Evolutionary conservation across 805 yeast genomes (phyloP).

Genomic region (Cyberlindnera mrakii): DNA sequence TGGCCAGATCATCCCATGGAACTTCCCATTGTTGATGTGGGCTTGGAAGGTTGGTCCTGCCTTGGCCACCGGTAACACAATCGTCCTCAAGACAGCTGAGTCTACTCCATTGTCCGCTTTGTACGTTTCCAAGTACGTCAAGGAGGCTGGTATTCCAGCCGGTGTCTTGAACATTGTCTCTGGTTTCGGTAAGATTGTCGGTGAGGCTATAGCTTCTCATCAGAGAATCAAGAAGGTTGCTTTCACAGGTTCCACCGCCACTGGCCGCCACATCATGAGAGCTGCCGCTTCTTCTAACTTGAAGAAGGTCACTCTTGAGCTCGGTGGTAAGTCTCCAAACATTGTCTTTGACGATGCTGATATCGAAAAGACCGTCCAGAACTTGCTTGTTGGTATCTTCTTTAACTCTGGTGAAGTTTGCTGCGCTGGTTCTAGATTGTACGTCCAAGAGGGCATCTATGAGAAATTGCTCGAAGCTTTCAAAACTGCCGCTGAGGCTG

Average conservation of each 20-base stretch:
- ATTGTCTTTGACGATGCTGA: constrained; percentile 77
- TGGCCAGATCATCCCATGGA: constrained; percentile 96
- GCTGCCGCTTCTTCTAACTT: constrained; percentile 66
- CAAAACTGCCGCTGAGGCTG: constrained; percentile 37
- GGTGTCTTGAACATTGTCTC: constrained; percentile 87
- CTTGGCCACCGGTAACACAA: constrained; percentile 82
- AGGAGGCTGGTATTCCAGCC: constrained; percentile 84
- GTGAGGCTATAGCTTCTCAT: constrained; percentile 74
- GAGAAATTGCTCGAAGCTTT: constrained; percentile 59
- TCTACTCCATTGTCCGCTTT: constrained; percentile 87
- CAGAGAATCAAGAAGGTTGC: constrained; percentile 84
- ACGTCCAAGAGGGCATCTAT: constrained; percentile 69
- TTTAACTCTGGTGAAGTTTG: constrained; percentile 92
- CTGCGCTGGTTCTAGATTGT: constrained; percentile 87
- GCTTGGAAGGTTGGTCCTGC: constrained; percentile 96
- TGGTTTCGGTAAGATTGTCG: constrained; percentile 83
- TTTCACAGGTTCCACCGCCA: constrained; percentile 91
- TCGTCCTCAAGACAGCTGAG: constrained; percentile 87
- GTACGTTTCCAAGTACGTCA: constrained; percentile 59
- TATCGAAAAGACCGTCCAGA: constrained; percentile 55
- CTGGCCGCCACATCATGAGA: constrained; percentile 70
- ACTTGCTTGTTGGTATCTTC: constrained; percentile 69
- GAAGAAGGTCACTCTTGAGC: constrained; percentile 77
- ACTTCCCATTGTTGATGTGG: constrained; percentile 91
- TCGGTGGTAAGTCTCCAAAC: constrained; percentile 89